Conservation (phyloP, 2,329 filamentous ascomycete genomes). For the Tetracladium maxilliforme region DNA sequence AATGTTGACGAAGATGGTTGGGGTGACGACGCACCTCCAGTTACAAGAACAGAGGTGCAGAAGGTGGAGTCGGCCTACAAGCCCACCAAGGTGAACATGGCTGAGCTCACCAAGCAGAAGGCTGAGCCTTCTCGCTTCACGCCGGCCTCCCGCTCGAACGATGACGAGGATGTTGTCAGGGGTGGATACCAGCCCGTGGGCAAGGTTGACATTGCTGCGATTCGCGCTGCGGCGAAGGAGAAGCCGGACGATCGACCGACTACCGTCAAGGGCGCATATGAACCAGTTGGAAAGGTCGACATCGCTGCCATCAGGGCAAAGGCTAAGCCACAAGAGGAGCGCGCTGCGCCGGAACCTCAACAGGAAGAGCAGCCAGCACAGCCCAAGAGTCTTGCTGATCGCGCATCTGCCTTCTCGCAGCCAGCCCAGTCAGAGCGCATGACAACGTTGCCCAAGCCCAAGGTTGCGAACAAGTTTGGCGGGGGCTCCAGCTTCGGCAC, state of each 20-base stretch:
- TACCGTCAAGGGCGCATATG: constrained; percentile 81
- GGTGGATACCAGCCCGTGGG: constrained; percentile 89
- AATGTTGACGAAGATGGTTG: constrained; percentile 76
- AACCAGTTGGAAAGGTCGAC: constrained; percentile 92
- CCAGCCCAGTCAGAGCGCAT: constrained; percentile 56
- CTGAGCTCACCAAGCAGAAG: constrained; percentile 64
- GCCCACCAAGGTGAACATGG: constrained; percentile 90
- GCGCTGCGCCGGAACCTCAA: constrained; percentile 15
- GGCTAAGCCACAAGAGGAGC: constrained; percentile 41
- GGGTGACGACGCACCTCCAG: constrained; percentile 85
- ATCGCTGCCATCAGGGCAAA: constrained; percentile 85
- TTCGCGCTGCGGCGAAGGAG: constrained; percentile 60
- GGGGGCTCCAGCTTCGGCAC: constrained; percentile 67
- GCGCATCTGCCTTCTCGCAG: constrained; percentile 57
- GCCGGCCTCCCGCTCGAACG: constrained; percentile 25
- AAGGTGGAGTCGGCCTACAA: constrained; percentile 89
- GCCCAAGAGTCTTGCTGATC: constrained; percentile 56
- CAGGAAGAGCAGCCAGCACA: constrained; percentile 24
- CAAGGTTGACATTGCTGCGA: constrained; percentile 92
- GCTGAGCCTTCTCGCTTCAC: constrained; percentile 49
- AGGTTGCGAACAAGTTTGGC: constrained; percentile 81
- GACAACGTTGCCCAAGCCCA: constrained; percentile 83
- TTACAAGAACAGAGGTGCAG: constrained; percentile 75
- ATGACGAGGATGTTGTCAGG: constrained; percentile 52
- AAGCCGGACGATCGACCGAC: constrained; percentile 66